phyloP scores from a whole-genome alignment of 2,329 filamentous ascomycete species.

The Pyricularia sp. region DNA sequence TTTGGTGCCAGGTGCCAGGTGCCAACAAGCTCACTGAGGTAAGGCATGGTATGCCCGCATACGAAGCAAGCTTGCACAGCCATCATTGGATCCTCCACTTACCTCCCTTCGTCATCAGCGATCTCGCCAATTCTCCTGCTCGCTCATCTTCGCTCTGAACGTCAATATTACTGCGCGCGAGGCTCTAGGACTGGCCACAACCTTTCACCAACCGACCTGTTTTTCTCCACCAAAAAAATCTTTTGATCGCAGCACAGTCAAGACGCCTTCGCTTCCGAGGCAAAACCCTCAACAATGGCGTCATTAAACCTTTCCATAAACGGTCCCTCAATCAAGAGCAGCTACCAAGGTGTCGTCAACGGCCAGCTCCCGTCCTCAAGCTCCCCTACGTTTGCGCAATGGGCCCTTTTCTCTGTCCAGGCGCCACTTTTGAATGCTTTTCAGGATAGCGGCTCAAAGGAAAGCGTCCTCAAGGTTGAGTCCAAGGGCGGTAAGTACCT shows the following conservation, averaged over 20 bases:
- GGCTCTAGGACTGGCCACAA: not conserved
- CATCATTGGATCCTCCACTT: not conserved
- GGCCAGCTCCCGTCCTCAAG: slow-evolving; percentile 38
- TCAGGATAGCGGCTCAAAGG: slow-evolving; percentile 75
- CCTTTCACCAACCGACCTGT: not conserved
- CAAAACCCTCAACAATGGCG: slow-evolving; percentile 45
- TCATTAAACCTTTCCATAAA: slow-evolving; percentile 73
- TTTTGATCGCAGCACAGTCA: not conserved
- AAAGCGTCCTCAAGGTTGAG: slow-evolving; percentile 93
- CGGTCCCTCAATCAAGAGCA: slow-evolving; percentile 76
- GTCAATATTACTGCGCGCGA: not conserved
- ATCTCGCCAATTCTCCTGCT: not conserved
- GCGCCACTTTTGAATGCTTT: slow-evolving; percentile 86
- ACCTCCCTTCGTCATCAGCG: not conserved
- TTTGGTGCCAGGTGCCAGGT: not conserved
- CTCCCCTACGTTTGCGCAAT: slow-evolving; percentile 81
- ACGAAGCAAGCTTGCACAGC: not conserved
- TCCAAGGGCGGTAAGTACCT: slow-evolving; percentile 61
- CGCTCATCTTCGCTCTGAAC: not conserved
- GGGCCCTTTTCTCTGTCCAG: slow-evolving; percentile 90
- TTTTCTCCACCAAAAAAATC: not conserved
- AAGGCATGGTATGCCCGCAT: not conserved
- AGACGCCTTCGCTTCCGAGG: not conserved
- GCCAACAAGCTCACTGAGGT: not conserved
- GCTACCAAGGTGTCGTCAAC: slow-evolving; percentile 54